Percentiles rank a stretch among this genome's conserved stretches.
Conservation (phyloP, 202 grass and related monocot species). For the Zoysia matrella region DNA sequence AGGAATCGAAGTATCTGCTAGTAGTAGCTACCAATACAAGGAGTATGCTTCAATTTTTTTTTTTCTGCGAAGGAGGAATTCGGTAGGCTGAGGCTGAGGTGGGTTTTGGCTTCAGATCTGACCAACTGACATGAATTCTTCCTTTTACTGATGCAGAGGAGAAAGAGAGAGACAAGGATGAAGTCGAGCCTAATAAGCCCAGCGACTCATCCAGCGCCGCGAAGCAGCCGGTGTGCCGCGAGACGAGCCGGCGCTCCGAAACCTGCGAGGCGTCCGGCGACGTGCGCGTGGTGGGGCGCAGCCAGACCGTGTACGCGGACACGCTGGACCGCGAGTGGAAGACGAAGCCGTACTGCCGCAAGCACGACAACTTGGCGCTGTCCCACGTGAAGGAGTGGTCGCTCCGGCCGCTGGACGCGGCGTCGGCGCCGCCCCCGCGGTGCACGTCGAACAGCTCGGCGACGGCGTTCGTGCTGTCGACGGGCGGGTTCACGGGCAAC, state of each 20-base stretch:
- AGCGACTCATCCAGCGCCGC: not conserved
- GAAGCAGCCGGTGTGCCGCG: conserved; percentile 54
- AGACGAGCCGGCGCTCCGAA: conserved; percentile 74
- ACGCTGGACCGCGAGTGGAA: conserved; percentile 63
- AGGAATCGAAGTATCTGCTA: conserved; percentile 31
- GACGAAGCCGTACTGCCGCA: conserved; percentile 73
- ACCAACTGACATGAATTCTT: conserved; percentile 20
- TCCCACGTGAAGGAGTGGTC: conserved; percentile 76
- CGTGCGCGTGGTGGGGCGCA: conserved; percentile 52
- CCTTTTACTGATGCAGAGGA: conserved; percentile 15
- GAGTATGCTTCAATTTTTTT: not conserved
- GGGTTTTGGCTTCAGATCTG: conserved; percentile 41
- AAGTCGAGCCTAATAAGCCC: not conserved
- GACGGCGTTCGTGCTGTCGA: conserved; percentile 71
- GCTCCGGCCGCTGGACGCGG: conserved; percentile 31
- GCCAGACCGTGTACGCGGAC: conserved; percentile 55
- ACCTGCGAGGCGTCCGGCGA: conserved; percentile 76
- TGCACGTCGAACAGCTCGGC: conserved; percentile 71
- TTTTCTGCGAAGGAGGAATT: not conserved
- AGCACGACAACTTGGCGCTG: conserved; percentile 67
- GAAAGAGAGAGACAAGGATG: conserved; percentile 39
- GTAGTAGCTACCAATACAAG: too few species aligned
- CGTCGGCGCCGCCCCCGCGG: conserved; percentile 25
- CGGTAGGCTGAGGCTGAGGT: too few species aligned
- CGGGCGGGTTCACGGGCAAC: conserved; percentile 84